Base-by-base conservation (phyloP, 23 red algal species). In the Cyanidioschyzon merolae region DNA sequence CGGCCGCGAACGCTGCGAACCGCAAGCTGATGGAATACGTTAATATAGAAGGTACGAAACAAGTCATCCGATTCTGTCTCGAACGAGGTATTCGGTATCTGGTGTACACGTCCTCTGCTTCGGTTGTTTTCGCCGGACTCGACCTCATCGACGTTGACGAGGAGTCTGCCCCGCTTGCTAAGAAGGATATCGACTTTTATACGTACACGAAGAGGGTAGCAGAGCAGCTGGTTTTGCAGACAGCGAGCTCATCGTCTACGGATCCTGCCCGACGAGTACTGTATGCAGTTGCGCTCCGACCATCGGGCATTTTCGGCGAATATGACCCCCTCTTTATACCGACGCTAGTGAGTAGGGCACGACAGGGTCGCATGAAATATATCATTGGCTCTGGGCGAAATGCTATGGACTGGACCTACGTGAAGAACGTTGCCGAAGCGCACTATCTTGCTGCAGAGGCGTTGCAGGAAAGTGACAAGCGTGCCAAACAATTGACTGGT, bases 331-430 rank as follows among this genome's bases (percentile, higher is more conserved):
- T 76, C 3, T 95, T 89, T 38, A 74, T 95, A 29, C 90, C 90
- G 17, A 39, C 80, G 31, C 81, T 95, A 17, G 79, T 95, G 26
- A 84, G 79, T 76, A 80, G 68, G 34, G 90, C 81, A 15, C 74
- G 67, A 25, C 58, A 58, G 54, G 85, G 90, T 1, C 88, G 84
- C 58, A 85, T 87, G 37, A 89, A 89, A 39, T 95, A 84, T 41
- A 80, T 89, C 39, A 95, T 95, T 25, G 90, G 90, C 24, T 75
- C 79, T 58, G 90, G 90, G n/a, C 86, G 54, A 15, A 95, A 87
- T 71, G 76, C 36, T 30, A 87, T 87, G 85, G 90, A 95, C 67
- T 95, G 87, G 79, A 95, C 90, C 0, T 95, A 89, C 40, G 90
- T 88, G 24, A 82, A 84, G 75, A 95, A 95, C 32, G 85, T 95